Evolutionary conservation across 176 grass and related monocot species (phyloP).

Genomic region (Melocanna baccifera): DNA sequence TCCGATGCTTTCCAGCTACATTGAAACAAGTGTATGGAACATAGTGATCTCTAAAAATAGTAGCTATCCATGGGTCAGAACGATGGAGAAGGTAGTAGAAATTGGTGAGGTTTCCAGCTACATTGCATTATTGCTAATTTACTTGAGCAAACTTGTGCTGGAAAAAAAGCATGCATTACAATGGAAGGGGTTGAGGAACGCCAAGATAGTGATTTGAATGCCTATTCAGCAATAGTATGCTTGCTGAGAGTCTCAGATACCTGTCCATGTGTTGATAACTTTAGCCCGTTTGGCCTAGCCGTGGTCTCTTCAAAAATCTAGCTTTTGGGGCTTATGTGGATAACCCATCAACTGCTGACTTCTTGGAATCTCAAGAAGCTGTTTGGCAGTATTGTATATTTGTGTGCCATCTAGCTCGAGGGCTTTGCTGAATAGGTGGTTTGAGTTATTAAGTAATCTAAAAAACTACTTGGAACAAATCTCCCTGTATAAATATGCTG

Average conservation of each 20-base stretch:
- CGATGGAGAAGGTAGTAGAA: background rate
- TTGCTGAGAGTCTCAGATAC: background rate
- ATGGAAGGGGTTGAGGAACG: background rate
- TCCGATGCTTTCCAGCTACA: slow-evolving; percentile 7
- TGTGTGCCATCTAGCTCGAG: background rate
- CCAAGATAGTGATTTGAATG: background rate
- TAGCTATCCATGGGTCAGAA: background rate
- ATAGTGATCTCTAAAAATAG: background rate
- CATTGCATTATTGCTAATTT: background rate
- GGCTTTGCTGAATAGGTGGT: background rate
- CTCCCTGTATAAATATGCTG: background rate
- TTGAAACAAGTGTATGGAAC: background rate
- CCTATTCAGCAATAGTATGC: background rate
- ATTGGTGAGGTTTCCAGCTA: background rate
- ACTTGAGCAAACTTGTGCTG: background rate
- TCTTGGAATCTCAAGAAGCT: slow-evolving; percentile 3
- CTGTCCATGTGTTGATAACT: background rate
- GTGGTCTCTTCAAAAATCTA: background rate
- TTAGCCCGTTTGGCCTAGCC: background rate
- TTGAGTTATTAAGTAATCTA: background rate
- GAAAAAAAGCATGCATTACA: background rate
- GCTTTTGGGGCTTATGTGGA: background rate
- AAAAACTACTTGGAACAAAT: background rate
- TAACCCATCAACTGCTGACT: background rate
- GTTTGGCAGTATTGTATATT: background rate